Base-by-base conservation (phyloP, 2,329 filamentous ascomycete species). In the Aspergillus nomiae region DNA sequence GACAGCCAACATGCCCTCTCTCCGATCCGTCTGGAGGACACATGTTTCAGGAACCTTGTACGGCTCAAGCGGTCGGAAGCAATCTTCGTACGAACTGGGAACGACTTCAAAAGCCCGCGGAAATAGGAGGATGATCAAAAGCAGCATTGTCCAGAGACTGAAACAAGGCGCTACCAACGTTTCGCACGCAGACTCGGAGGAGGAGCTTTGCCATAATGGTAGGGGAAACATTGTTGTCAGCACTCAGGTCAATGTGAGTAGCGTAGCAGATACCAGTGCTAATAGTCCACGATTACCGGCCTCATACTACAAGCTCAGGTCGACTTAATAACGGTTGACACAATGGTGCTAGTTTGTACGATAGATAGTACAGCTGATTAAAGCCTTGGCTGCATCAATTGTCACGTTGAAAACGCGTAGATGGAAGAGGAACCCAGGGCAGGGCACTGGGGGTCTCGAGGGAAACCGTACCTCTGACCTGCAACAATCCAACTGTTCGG, bases 1-100 rank as follows among this genome's bases (percentile, higher is more conserved):
- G 34, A 56, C 60, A 11, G 55, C 60, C 8, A 62, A 62, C 14
- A 56, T 56, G 12, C 60, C 60, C 12, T 58, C 55, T 7, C 32
- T 62, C 7, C 56, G 57, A 34, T 56, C 55, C 0, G 55, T 62
- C 8, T 58, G 60, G 60, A 30, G 41, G 36, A 62, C 56, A 28
- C 60, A 62, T 28, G 21, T 58, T 26, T 34, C 26, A 7, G 50
- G 50, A n/a, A 53, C 50, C 28, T 32, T 53, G 26, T 53, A 53
- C 24, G 50, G 50, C n/a, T 53, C 50, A 4, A 53, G 50, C 28
- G 50, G 26, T 19, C 26, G 50, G 14, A 53, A 53, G 19, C 30
- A 28, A 7, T 26, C 50, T n/a, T 28, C 50, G 28, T 53, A 53
- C 24, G 50, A 53, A 28, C 50, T 53, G 6, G 50, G 50, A 30